Evolutionary conservation across 352 stramenopile genomes (phyloP).

Genomic region (Phytopythium aichiense): DNA sequence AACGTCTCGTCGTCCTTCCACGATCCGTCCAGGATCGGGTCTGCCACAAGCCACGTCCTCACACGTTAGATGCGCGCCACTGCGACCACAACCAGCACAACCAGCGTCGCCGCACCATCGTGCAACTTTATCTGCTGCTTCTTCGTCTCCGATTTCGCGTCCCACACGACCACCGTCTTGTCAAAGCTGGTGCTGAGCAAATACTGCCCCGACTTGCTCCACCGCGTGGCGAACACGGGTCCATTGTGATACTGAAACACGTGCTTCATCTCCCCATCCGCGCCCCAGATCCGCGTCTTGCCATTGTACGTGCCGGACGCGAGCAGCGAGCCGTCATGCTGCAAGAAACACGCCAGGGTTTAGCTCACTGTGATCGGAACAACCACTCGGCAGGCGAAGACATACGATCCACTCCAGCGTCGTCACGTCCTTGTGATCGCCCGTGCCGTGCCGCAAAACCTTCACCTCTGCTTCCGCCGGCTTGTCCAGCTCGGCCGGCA

Average conservation of each 20-base stretch:
- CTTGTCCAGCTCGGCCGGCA: constrained; percentile 71
- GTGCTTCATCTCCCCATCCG: constrained; percentile 76
- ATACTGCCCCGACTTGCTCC: constrained; percentile 73
- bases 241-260: constrained; percentile 83
- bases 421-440: constrained; percentile 96
- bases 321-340: constrained; percentile 88
- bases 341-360: constrained; percentile 13
- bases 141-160: constrained; percentile 87
- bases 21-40: constrained; percentile 88
- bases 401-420: constrained; percentile 96
- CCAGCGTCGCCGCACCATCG: constrained; percentile 21
- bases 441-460: constrained; percentile 76
- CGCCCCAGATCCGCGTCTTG: constrained; percentile 78
- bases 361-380: constrained; percentile 9
- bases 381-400: constrained; percentile 4
- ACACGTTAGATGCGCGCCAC: neutral
- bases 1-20: constrained; percentile 95
- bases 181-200: constrained; percentile 82
- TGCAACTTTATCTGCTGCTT: constrained; percentile 94
- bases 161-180: constrained; percentile 84
- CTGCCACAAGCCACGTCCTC: constrained; percentile 9
- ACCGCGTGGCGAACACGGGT: constrained; percentile 80
- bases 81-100: neutral
- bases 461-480: constrained; percentile 33
- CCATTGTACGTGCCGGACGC: constrained; percentile 96